phyloP scores from a whole-genome alignment of 495 filamentous ascomycete genomes.

The Aspergillus carlsbadensis region DNA sequence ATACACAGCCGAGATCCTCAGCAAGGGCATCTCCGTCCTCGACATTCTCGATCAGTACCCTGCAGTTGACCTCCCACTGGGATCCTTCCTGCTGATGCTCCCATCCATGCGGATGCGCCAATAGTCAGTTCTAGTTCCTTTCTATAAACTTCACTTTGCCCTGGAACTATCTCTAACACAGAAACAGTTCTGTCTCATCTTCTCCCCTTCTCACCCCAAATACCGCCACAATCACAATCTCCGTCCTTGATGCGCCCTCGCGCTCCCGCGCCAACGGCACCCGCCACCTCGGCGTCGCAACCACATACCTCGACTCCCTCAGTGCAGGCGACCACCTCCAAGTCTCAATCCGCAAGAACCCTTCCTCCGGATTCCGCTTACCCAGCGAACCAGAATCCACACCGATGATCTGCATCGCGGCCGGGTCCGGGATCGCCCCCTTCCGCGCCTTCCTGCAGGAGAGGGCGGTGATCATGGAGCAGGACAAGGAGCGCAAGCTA shows the following conservation, averaged over 20 bases:
- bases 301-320: constrained; percentile 2
- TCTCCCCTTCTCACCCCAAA: constrained; percentile 41
- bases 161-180: too few species aligned
- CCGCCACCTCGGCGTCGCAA: constrained; percentile 5
- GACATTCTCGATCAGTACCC: constrained; percentile 10
- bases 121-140: constrained; percentile 35
- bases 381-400: constrained; percentile 16
- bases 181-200: constrained; percentile 59
- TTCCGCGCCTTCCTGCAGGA: constrained; percentile 39
- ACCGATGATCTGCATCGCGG: constrained; percentile 35
- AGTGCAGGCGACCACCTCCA: constrained; percentile 5
- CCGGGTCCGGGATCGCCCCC: constrained; percentile 39
- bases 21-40: background rate
- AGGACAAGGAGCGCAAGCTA: background rate
- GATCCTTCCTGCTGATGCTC: constrained; percentile 43
- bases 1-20: background rate
- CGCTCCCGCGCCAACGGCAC: background rate
- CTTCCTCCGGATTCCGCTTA: constrained; percentile 17
- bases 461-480: constrained; percentile 14
- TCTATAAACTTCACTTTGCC: background rate
- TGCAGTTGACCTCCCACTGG: constrained; percentile 58
- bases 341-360: background rate
- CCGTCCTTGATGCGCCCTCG: background rate
- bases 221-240: background rate
- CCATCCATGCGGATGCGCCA: constrained; percentile 63